Percentiles rank a stretch among this genome's conserved stretches.
These are phyloP conservation scores for Coemansia erecta DNA, from an alignment of 192 early-diverging fungal genomes.

Conservation along the genomic window DNA sequence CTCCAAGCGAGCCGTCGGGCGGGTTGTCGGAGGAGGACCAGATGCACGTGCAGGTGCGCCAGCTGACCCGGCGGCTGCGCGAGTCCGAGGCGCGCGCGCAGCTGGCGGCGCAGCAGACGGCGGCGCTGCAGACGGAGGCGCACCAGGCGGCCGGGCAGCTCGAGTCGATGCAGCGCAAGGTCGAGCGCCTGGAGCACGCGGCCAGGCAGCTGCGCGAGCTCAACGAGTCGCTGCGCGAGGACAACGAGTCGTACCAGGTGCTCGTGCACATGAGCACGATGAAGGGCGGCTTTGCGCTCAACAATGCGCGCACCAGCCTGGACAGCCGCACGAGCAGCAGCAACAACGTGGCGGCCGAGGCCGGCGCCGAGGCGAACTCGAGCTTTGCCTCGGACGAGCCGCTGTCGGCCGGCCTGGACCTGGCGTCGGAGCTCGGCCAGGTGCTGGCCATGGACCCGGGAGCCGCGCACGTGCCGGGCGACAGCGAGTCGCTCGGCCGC, in stretches of 20 bases:
- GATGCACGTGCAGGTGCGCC: constrained; percentile 14
- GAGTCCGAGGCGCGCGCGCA: constrained; percentile 39
- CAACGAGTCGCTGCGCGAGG: constrained; percentile 70
- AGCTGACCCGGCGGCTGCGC: constrained; percentile 29
- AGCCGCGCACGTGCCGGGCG: background rate
- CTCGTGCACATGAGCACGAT: constrained; percentile 79
- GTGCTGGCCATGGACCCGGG: constrained; percentile 18
- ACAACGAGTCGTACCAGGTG: constrained; percentile 79
- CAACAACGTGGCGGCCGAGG: constrained; percentile 10
- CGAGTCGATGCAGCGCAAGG: constrained; percentile 15
- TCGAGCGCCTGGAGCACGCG: constrained; percentile 58
- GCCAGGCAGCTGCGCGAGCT: constrained; percentile 62
- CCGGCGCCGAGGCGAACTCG: background rate
- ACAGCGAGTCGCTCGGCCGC: constrained; percentile 1
- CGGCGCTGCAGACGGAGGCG: constrained; percentile 26
- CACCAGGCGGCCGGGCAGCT: constrained; percentile 23
- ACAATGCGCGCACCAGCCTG: constrained; percentile 37
- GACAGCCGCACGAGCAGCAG: constrained; percentile 46
- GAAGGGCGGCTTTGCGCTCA: constrained; percentile 68
- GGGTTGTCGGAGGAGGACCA: too few relatives aligned
- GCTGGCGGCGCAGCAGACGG: constrained; percentile 24
- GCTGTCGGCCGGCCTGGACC: constrained; percentile 23
- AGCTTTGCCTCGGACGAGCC: constrained; percentile 9
- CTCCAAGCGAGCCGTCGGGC: too few relatives aligned
- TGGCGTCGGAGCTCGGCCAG: constrained; percentile 51